Evolutionary conservation across 805 yeast genomes (phyloP), one percentile per base, ranked within the genome.

Genomic region (Schwanniomyces vanrijiae): DNA sequence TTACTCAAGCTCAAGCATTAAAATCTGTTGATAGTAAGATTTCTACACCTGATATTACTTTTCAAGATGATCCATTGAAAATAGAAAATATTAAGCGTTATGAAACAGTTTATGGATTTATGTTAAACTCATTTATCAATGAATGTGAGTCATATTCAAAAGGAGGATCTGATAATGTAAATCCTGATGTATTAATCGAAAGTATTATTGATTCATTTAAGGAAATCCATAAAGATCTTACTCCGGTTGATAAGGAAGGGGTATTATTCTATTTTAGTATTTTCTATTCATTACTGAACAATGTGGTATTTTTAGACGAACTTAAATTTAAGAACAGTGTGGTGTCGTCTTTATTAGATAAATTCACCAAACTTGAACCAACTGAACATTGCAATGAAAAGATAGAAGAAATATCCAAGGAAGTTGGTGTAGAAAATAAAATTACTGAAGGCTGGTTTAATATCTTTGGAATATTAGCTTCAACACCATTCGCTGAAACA

Each of bases 231-330:
- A 60, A 63, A 5, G 50, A 52, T 13, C 33, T 48, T 35, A 49
- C 35, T 11, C 61, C 68, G 4, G 37, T 65, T 26, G 49, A 66
- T 3, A 54, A 52, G 25, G 55, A 55, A 20, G 71, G 68, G 26
- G 60, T 69, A 5, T 55, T 60, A 44, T 48, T 47, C 14, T 53
- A 53, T 40, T 65, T 61, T 51, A 62, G 59, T 34, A 49, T 68
- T 13, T 68, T 55, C 51, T 61, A 61, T 52, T 59, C 62, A 5
- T 49, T 71, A n/a, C 59, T 60, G 49, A 63, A 66, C 47, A 59
- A 55, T 37, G 29, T 55, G 2, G 53, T 58, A 11, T 54, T 51
- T 40, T 55, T 61, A 41, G 68, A 64, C 34, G 69, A 65, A 26
- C 48, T 71, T 40, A 42, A 55, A 22, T 59, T 64, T 38, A 58